Evolutionary conservation across 179 eudicot species (phyloP).

Genomic region (Carnegiea gigantea): DNA sequence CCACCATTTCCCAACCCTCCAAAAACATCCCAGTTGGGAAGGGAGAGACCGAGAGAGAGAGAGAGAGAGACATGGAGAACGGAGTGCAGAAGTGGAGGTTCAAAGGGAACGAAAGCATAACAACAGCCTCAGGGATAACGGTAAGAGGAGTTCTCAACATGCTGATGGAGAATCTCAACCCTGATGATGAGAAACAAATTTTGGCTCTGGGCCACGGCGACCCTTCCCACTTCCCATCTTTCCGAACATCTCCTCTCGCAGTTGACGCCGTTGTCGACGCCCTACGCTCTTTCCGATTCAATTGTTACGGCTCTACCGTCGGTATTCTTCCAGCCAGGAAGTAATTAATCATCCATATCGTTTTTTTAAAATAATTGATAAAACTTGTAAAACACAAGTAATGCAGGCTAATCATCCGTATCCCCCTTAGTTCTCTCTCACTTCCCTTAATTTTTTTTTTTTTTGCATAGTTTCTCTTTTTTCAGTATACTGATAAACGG

Average conservation of each 20-base stretch:
- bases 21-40: too few species aligned
- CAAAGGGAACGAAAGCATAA: conserved; percentile 12
- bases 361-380: too few species aligned
- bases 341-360: neutral
- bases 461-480: too few species aligned
- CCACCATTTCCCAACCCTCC: too few species aligned
- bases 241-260: conserved; percentile 22
- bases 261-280: conserved; percentile 28
- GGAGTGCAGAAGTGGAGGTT: conserved; percentile 18
- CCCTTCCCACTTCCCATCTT: conserved; percentile 30
- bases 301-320: conserved; percentile 18
- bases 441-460: too few species aligned
- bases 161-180: conserved; percentile 18
- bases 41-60: neutral
- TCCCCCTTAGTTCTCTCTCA: too few species aligned
- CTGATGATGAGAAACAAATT: conserved; percentile 9
- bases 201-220: conserved; percentile 31
- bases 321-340: conserved; percentile 30
- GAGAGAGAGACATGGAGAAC: neutral
- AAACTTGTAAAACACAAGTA: too few species aligned
- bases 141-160: conserved; percentile 19
- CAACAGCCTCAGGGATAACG: neutral
- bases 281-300: conserved; percentile 21
- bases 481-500: too few species aligned
- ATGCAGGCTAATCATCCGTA: too few species aligned